Evolutionary conservation across 306 rosid species (phyloP).

Genomic region (Acacia confusa): DNA sequence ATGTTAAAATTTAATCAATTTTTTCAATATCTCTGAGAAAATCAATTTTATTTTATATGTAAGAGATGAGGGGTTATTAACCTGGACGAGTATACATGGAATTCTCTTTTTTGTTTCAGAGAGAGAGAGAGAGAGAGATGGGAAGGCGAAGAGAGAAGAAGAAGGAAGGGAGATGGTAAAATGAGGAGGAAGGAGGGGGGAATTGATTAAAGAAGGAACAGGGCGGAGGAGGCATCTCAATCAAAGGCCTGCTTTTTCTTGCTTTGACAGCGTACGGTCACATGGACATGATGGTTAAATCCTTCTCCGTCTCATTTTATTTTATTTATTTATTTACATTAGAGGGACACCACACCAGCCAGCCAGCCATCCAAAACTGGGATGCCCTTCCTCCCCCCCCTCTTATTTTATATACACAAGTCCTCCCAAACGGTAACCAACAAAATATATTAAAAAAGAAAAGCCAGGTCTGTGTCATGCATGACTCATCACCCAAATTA

Average conservation of each 20-base stretch:
- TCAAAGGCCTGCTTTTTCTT: constrained; percentile 16
- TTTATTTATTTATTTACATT: not conserved
- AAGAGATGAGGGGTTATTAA: too few relatives aligned
- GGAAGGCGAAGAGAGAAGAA: not conserved
- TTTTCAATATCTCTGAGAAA: too few relatives aligned
- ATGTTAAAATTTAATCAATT: too few relatives aligned
- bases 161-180: not conserved
- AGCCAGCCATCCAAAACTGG: not conserved
- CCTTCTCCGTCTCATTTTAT: not conserved
- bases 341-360: not conserved
- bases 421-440: not conserved
- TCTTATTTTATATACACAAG: not conserved
- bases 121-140: not conserved
- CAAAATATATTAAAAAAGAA: not conserved
- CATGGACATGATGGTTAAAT: too few relatives aligned
- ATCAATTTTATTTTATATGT: too few relatives aligned
- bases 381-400: not conserved
- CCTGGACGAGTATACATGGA: not conserved
- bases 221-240: constrained; percentile 49
- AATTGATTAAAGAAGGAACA: constrained; percentile 27
- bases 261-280: not conserved
- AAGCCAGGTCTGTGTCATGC: not conserved
- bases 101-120: too few relatives aligned
- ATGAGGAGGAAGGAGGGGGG: not conserved
- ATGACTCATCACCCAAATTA: not conserved